Evolutionary conservation across 768 basidiomycete species (phyloP), one percentile per base, ranked within the genome.

Genomic region (Podaxis sp.): DNA sequence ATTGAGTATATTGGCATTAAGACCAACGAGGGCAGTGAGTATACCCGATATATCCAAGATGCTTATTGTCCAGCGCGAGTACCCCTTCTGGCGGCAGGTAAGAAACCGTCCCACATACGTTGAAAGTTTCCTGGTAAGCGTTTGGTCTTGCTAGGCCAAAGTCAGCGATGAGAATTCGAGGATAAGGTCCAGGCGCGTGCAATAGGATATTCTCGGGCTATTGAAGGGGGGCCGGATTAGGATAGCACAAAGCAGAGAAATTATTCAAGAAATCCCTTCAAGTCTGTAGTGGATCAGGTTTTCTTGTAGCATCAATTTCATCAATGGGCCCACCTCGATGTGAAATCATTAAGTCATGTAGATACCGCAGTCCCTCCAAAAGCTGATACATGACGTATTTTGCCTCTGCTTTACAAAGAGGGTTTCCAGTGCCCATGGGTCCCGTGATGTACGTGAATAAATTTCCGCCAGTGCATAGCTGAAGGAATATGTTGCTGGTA

Each of bases 41-140:
- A 40, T 68, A 82, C 84, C 83, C 83, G 30, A 80, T 74, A 67
- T 92, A 93, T 56, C 89, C 86, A 48, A 90, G 73, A 63, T 90
- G 80, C 67, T 87, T 88, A 66, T 89, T 80, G 67, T 93, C 89
- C 46, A 94, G 75, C 6, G 92, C 92, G 9, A 90, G 79, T 40
- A 95, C 84, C 11, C 91, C 93, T 74, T 95, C 93, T 0, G 92
- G 92, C 7, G 92, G 92, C 15, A 95, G 79, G 73, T 94, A 95
- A 1, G 90, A 87, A 19, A 94, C 85, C 0, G 93, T 94, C n/a
- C 93, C 93, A 64, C 89, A 93, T 48, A 92, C 92, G 66, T 92
- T 92, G 69, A 92, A 79, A 0, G 93, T 94, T 69, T 89, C 87
- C 79, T 93, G 88, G 68, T 87, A 87, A 2, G 92, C 86, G 67